These are phyloP conservation scores for Cymodocea nodosa DNA, from an alignment of 116 monocot species.

Conservation along the genomic window DNA sequence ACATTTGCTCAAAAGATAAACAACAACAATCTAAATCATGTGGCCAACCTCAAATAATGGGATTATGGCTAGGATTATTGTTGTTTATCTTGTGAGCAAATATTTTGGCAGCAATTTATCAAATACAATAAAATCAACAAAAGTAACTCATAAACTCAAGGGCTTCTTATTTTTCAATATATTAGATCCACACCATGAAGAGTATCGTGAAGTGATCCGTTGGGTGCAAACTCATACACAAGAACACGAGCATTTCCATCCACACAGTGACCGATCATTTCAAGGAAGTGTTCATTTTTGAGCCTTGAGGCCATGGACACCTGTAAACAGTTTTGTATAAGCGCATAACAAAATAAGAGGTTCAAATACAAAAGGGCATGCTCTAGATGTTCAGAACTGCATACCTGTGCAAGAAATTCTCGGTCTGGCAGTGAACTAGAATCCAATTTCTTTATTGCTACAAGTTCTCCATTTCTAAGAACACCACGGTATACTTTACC, in stretches of 20 bases:
- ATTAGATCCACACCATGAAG: constrained; percentile 34
- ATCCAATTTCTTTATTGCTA: constrained; percentile 64
- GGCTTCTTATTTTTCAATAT: neutral
- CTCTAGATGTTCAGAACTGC: neutral
- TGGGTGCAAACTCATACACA: constrained; percentile 54
- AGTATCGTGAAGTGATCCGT: constrained; percentile 68
- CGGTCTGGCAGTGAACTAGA: constrained; percentile 54
- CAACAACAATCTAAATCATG: no score
- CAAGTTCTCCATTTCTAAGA: constrained; percentile 32
- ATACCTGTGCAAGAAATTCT: constrained; percentile 53
- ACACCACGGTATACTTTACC: constrained; percentile 60
- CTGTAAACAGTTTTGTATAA: constrained; percentile 9
- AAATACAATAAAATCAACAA: neutral
- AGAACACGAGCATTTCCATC: constrained; percentile 56
- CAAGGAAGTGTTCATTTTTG: constrained; percentile 53
- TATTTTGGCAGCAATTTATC: no score
- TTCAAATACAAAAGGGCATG: neutral
- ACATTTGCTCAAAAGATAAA: no score
- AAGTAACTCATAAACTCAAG: neutral
- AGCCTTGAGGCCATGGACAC: constrained; percentile 68
- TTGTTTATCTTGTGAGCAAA: no score
- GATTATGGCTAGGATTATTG: no score
- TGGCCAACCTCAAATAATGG: no score
- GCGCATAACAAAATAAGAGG: neutral
- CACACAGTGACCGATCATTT: constrained; percentile 58